Base-by-base conservation (phyloP, 768 basidiomycete species). In the Russula earlei region DNA sequence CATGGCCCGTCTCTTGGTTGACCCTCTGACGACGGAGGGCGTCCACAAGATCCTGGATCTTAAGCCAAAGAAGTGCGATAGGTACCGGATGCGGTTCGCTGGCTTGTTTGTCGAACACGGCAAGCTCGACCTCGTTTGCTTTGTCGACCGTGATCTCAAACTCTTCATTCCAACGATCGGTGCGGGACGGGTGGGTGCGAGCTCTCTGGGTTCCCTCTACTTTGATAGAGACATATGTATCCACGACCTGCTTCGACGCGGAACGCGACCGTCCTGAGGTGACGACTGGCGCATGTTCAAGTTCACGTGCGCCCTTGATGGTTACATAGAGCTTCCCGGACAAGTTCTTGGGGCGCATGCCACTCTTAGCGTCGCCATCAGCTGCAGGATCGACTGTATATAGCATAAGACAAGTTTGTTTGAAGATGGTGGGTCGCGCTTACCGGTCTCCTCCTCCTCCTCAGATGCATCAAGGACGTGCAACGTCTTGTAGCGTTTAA, bases 91-190 rank as follows among this genome's bases (percentile, higher is more conserved):
- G 80, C 14, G 74, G 73, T 59, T 92, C 90, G 54, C 83, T 85
- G 19, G 81, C 79, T 65, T 90, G 88, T 63, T 91, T 91, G 71
- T 99, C 96, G 65, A 92, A 93, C 31, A 99, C 81, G 29, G 91
- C 89, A 49, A 99, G 85, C 72, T 98, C 96, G 47, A 97, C 88
- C 75, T 99, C 96, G 67, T 95, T 97, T 14, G 95, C 94, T 71
- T 98, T 98, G 75, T 98, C 95, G 38, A 98, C 89, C 0, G 85
- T 77, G 56, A 99, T 91, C 70, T 95, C 92, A 60, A 98, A 97
- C 56, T 93, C 90, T 70, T 99, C 94, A 67, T 91, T 91, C 96
- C 96, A 99, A 43, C 89, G 84, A 71, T 98, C 96, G 27, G 87
- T 96, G 56, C 92, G 84, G 10, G 92, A 85, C 8, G 91, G 89